Evolutionary conservation across 1,284 basidiomycete species (phyloP).

Genomic region (Puccinia hordei): DNA sequence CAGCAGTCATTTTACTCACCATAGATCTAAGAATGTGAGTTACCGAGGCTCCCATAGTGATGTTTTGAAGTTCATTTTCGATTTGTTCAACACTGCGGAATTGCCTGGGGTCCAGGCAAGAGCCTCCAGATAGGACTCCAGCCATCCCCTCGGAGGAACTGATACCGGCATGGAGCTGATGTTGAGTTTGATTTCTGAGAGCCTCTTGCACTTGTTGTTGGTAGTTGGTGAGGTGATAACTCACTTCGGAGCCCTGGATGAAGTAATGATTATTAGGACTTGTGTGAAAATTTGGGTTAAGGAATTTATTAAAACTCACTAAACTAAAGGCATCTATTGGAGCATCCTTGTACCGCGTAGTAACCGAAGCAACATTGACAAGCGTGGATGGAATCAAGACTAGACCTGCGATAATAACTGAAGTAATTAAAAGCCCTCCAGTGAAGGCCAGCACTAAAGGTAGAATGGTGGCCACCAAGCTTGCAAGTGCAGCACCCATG

Average conservation of each 20-base stretch:
- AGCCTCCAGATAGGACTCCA: constrained; percentile 23
- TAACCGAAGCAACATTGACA: background rate
- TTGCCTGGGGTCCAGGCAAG: background rate
- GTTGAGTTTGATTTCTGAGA: constrained; percentile 18
- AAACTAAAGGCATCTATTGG: constrained; percentile 34
- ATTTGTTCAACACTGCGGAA: constrained; percentile 32
- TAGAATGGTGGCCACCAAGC: constrained; percentile 19
- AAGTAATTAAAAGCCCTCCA: constrained; percentile 5
- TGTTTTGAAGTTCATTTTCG: constrained; percentile 19
- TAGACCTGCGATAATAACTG: constrained; percentile 17
- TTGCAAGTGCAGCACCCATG: constrained; percentile 24
- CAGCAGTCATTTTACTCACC: constrained; percentile 10
- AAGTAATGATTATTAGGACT: background rate
- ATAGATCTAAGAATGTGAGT: constrained; percentile 33
- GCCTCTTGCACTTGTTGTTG: constrained; percentile 23
- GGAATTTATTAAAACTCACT: constrained; percentile 18
- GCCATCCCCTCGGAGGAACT: constrained; percentile 28
- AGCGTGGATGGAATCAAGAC: constrained; percentile 7
- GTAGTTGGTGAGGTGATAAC: constrained; percentile 25
- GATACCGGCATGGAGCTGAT: constrained; percentile 21
- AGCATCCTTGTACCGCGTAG: constrained; percentile 22
- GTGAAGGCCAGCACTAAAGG: constrained; percentile 10
- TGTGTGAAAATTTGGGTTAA: background rate
- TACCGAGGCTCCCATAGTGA: constrained; percentile 25
- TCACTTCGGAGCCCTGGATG: constrained; percentile 26